Evolutionary conservation across 257 asterid species (phyloP), one percentile per base, ranked within the genome.

Genomic region (Buddleja alternifolia): DNA sequence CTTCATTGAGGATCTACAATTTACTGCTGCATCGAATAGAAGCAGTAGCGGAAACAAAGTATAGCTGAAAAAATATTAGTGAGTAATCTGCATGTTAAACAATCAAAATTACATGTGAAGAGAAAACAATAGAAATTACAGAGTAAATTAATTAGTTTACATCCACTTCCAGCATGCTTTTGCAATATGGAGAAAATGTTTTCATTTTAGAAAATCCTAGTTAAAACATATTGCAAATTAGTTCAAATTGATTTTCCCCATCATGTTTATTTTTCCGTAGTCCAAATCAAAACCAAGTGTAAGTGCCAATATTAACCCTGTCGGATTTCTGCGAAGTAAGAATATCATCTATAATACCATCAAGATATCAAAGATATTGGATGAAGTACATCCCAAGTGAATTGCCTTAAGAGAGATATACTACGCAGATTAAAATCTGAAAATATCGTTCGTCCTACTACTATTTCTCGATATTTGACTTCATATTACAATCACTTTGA

Each of bases 21-120:
- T 82, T 25, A 91, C 92, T 50, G 99, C 83, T 14, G 88, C 93
- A 60, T 94, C 97, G 81, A 83, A 80, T 64, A 94, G 85, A 68
- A 88, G 90, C 81, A 93, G 86, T 85, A 93, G 74, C 0, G 99
- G 99, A 75, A 90, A 88, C 88, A 88, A 77, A 25, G 83, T 79
- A 69, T 84, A 94, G 83, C 99, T 94, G 96, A 39, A 66, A 68
- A 68, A 72, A 48, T n/a, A n/a, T 12, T 36, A 63, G 48, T 25
- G 34, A 77, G 50, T 36, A 78, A 60, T 50, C 69, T 46, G 23
- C 66, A 64, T n/a, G 60, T 68, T n/a, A 61, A 63, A 45, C 66
- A 70, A 73, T 64, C 60, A 24, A 25, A 8, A 23, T 63, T 20
- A 20, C 36, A 36, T 7, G 63, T 29, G 16, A 45, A 25, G 6